Base-by-base conservation (phyloP, 306 rosid species). In the Myrica gale region DNA sequence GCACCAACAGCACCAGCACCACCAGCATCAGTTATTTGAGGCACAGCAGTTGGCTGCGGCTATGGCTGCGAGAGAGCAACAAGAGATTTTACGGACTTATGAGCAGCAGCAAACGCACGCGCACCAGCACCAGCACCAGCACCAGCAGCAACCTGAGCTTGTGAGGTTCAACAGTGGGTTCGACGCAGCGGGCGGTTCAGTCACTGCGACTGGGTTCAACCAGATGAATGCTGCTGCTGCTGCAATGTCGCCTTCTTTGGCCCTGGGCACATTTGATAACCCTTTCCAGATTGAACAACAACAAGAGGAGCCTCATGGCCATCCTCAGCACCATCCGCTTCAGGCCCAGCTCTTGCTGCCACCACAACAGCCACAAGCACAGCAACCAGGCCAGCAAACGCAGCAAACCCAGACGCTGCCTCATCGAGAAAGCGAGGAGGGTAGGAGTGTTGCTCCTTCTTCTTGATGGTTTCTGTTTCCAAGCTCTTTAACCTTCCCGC, bases 11-110 rank as follows among this genome's bases (percentile, higher is more conserved):
- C n/a, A n/a, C n/a, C n/a, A n/a, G 26, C 56, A 68, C 2, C 84
- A 82, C 1, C 87, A 66, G 9, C 88, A 85, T 37, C 95, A 90
- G 77, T 79, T 90, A 53, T 80, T 81, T 9, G 97, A 91, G 46
- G 90, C 89, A 0, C 97, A 94, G 62, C 98, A 94, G 11, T 21
- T 91, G 72, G 96, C 91, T 0, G 92, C 81, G 0, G 90, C 86
- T 1, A 80, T 69, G 61, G 90, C 87, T 0, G 93, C 85, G 0
- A 87, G 94, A 52, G 97, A 90, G 57, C 97, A 88, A 54, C 96
- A 91, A 3, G 93, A 89, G 58, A 73, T 91, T 85, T 78, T 86
- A 21, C 69, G 88, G n/a, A 80, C 78, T 20, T 86, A 75, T 6
- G 97, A 92, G 58, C 78, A 62, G n/a, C 42, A 70, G 7, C 87